Evolutionary conservation across 1,139 yeast species (phyloP).

Genomic region (Candida sanyaensis): DNA sequence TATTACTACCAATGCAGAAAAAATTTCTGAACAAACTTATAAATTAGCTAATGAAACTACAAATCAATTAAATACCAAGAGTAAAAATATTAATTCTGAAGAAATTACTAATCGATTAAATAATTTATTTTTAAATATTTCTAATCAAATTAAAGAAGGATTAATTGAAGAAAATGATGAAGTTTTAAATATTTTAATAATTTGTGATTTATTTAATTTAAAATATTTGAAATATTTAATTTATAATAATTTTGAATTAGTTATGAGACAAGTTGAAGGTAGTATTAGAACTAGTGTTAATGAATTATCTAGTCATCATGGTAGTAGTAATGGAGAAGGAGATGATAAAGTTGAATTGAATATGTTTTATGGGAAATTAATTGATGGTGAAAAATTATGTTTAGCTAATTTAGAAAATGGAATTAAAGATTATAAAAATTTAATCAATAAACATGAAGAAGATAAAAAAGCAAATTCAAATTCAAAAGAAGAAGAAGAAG

Average conservation of each 20-base stretch:
- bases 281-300: slow-evolving; percentile 65
- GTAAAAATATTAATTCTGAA: slow-evolving; percentile 37
- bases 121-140: slow-evolving; percentile 36
- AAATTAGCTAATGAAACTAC: slow-evolving; percentile 46
- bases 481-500: too few relatives aligned
- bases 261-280: slow-evolving; percentile 93
- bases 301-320: slow-evolving; percentile 48
- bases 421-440: slow-evolving; percentile 44
- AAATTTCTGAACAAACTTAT: slow-evolving; percentile 42
- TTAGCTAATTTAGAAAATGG: slow-evolving; percentile 83
- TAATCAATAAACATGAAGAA: slow-evolving; percentile 19
- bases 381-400: slow-evolving; percentile 89
- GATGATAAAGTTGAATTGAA: slow-evolving; percentile 50
- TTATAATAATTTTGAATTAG: slow-evolving; percentile 70
- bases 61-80: slow-evolving; percentile 43
- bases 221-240: slow-evolving; percentile 65
- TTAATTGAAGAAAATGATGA: slow-evolving; percentile 70
- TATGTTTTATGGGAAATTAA: slow-evolving; percentile 71
- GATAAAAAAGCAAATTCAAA: background rate
- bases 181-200: slow-evolving; percentile 48
- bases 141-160: slow-evolving; percentile 54
- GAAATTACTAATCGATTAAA: slow-evolving; percentile 38
- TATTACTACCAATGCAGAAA: slow-evolving; percentile 46
- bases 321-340: background rate
- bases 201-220: slow-evolving; percentile 79